These are phyloP conservation scores for Xylariaceae sp. DNA, from an alignment of 2,329 filamentous ascomycete genomes.

Conservation along the genomic window DNA sequence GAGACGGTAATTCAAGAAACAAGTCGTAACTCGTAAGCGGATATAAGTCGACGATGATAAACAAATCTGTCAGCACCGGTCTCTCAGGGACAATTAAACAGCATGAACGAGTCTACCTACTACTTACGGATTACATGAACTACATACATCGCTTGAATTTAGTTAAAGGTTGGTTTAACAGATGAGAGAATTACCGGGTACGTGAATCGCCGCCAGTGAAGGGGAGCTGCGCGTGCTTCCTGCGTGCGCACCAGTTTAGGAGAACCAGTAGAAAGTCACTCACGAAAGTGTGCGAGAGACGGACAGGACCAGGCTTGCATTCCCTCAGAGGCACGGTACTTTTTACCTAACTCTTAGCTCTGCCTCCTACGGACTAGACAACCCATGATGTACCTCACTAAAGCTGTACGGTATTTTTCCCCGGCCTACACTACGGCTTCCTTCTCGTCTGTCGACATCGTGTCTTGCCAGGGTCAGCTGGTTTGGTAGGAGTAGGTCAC, in stretches of 20 bases:
- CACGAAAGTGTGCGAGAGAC: background rate
- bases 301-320: background rate
- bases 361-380: background rate
- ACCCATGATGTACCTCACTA: background rate
- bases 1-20: too few relatives aligned
- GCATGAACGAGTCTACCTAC: too few relatives aligned
- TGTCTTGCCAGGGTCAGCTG: background rate
- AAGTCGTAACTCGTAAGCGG: too few relatives aligned
- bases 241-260: too few relatives aligned
- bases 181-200: background rate
- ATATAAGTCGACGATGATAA: too few relatives aligned
- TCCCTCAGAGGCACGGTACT: background rate
- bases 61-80: too few relatives aligned
- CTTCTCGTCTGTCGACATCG: background rate
- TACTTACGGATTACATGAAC: too few relatives aligned
- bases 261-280: background rate
- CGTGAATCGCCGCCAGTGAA: background rate
- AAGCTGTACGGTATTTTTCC: background rate
- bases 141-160: too few relatives aligned
- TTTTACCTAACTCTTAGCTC: slow-evolving; percentile 1
- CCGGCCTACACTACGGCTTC: too few relatives aligned
- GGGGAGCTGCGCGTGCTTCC: background rate
- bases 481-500: too few relatives aligned
- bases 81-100: background rate
- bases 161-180: background rate